Conservation (phyloP, 768 basidiomycete genomes). For the Lentinula guzmanii region DNA sequence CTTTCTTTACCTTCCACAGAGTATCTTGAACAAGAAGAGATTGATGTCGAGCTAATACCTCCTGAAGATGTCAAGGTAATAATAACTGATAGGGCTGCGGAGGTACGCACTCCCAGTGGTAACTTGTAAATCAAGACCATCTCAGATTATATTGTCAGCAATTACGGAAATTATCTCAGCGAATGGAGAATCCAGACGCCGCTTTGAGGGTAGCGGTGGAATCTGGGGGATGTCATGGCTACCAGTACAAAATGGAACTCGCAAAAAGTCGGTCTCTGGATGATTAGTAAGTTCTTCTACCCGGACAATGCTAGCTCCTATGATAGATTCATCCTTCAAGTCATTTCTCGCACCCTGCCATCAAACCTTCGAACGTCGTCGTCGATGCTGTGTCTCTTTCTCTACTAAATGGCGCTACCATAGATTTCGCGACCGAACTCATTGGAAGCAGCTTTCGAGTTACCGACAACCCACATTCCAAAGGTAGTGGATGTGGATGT, state of each 20-base stretch:
- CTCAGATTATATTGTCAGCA: slow-evolving; percentile 41
- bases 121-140: neutral
- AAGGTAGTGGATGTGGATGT: slow-evolving; percentile 89
- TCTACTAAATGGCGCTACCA: slow-evolving; percentile 80
- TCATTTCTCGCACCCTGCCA: slow-evolving; percentile 63
- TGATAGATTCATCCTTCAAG: slow-evolving; percentile 26
- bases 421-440: slow-evolving; percentile 91
- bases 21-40: slow-evolving; percentile 53
- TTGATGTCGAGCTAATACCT: slow-evolving; percentile 56
- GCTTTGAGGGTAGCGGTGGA: slow-evolving; percentile 83
- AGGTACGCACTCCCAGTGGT: slow-evolving; percentile 35
- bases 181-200: slow-evolving; percentile 54
- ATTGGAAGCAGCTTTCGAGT: slow-evolving; percentile 90
- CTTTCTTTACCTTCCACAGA: slow-evolving; percentile 44
- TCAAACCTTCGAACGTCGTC: slow-evolving; percentile 70
- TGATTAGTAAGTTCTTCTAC: slow-evolving; percentile 67
- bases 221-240: slow-evolving; percentile 95
- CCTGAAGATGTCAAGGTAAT: slow-evolving; percentile 46
- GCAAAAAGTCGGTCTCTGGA: slow-evolving; percentile 56
- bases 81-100: slow-evolving; percentile 71
- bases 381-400: slow-evolving; percentile 84
- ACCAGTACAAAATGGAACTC: slow-evolving; percentile 91
- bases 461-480: slow-evolving; percentile 82
- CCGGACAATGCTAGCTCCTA: neutral
- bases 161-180: slow-evolving; percentile 63